Evolutionary conservation across 108 stramenopile species (phyloP).

Genomic region (Fragilaria radians): DNA sequence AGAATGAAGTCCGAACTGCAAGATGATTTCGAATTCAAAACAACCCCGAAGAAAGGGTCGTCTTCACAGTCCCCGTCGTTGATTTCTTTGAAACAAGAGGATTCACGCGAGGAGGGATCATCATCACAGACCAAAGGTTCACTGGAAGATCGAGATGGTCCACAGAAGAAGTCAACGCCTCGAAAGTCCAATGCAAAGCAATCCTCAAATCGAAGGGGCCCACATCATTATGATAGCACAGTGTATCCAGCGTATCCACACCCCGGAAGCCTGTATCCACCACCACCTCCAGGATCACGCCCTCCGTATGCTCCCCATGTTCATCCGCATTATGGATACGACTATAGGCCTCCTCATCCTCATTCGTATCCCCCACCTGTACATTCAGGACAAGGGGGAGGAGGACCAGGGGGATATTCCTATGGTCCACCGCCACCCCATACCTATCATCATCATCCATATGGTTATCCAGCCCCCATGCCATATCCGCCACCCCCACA

Average conservation of each 20-base stretch:
- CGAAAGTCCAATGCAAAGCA: not conserved
- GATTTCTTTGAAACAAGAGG: not conserved
- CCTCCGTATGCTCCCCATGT: not conserved
- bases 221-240: not conserved
- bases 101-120: not conserved
- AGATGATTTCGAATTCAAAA: too few relatives aligned
- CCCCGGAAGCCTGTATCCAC: not conserved
- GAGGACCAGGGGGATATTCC: not conserved
- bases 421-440: not conserved
- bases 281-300: not conserved
- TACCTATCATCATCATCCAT: conserved; percentile 4
- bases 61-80: not conserved
- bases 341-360: conserved; percentile 2
- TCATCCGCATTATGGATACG: not conserved
- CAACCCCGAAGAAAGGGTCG: not conserved
- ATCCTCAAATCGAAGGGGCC: not conserved
- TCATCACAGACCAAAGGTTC: not conserved
- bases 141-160: not conserved
- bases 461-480: not conserved
- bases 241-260: not conserved
- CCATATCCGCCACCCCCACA: conserved; percentile 20
- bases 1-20: too few relatives aligned
- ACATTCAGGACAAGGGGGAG: conserved; percentile 1
- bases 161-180: not conserved
- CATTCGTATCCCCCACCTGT: not conserved